Conservation (phyloP, 164 flowering plant genomes). For the Aristolochia contorta region DNA sequence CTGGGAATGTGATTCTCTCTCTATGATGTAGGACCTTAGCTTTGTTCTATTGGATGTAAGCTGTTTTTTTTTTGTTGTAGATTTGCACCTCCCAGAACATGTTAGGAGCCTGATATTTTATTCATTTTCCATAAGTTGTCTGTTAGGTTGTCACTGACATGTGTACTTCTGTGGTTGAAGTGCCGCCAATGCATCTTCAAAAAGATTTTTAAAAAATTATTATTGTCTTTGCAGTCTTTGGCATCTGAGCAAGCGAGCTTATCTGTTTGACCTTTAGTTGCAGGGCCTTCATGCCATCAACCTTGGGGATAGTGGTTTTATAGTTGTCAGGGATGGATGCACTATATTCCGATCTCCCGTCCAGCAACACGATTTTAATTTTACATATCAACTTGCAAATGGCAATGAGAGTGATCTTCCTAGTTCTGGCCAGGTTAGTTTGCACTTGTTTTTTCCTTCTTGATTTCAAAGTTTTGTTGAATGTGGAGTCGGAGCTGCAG, state of each 20-base stretch:
- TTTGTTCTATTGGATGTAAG: no score
- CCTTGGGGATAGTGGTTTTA: slow-evolving; percentile 90
- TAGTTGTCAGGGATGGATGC: slow-evolving; percentile 86
- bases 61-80: no score
- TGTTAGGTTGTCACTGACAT: no score
- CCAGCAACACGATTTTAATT: slow-evolving; percentile 92
- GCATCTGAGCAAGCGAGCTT: background rate
- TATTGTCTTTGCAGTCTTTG: no score
- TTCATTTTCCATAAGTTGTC: no score
- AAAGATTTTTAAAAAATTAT: no score
- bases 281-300: slow-evolving; percentile 89
- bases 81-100: no score
- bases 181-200: no score
- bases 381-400: slow-evolving; percentile 82
- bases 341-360: slow-evolving; percentile 79
- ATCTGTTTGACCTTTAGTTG: slow-evolving; percentile 1
- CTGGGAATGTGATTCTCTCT: no score
- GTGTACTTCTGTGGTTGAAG: no score
- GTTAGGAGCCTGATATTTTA: no score
- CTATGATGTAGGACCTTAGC: no score
- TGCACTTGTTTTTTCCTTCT: background rate
- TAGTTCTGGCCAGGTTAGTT: slow-evolving; percentile 84
- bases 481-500: background rate
- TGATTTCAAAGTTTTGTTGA: background rate
- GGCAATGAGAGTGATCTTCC: slow-evolving; percentile 69